These are phyloP conservation scores for Coniochaeta prunicola DNA, from an alignment of 2,329 filamentous ascomycete genomes.

Conservation along the genomic window DNA sequence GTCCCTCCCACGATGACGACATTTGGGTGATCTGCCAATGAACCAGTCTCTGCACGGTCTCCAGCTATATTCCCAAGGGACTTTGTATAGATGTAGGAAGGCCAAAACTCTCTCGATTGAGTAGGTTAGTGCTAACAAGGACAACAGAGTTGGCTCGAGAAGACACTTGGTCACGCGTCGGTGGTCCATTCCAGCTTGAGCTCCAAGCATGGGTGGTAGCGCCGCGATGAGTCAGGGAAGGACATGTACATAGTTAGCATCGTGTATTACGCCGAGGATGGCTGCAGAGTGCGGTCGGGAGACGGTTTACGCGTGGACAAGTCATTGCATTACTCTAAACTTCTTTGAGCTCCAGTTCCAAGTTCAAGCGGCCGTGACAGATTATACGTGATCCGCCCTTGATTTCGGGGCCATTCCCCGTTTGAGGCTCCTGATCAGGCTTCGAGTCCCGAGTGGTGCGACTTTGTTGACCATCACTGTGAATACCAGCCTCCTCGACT, in stretches of 20 bases:
- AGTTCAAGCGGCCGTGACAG: background rate
- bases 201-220: background rate
- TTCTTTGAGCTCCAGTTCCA: background rate
- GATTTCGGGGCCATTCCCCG: background rate
- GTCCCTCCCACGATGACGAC: background rate
- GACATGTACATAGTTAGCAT: background rate
- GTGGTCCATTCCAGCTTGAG: background rate
- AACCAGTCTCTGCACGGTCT: background rate
- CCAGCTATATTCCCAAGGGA: background rate
- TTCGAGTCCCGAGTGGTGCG: conserved; percentile 16
- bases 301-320: background rate
- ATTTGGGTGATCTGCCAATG: background rate
- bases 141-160: background rate
- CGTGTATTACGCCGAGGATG: background rate
- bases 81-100: background rate
- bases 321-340: background rate
- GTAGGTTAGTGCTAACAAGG: background rate
- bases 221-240: background rate
- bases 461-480: background rate
- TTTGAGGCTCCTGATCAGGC: conserved; percentile 19
- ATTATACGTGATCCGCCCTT: no score
- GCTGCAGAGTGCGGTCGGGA: background rate
- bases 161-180: background rate
- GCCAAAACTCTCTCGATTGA: background rate
- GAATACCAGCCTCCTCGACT: conserved; percentile 35